Base-by-base conservation (phyloP, 2,329 filamentous ascomycete genomes). In the Ceratocystis variospora region DNA sequence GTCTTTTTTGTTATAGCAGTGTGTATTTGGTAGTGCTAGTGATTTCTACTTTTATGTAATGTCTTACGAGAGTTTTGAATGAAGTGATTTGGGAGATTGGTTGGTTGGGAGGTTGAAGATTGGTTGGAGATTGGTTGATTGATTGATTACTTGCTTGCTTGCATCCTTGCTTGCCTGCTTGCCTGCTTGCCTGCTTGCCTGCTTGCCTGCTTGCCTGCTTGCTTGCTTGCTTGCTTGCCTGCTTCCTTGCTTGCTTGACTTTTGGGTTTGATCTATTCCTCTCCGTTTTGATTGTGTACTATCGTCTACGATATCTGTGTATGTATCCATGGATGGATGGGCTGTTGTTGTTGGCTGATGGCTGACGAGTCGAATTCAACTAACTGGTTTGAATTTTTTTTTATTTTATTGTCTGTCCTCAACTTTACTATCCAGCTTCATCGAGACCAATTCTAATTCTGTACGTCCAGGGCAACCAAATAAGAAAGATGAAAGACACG, bases 21-120 rank as follows among this genome's bases (percentile, higher is more conserved):
- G 53, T 55, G 45, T 31, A 19, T 28, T 41, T 57, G 6, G 15
- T 41, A 33, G 44, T 57, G 6, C 19, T 41, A 33, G 44, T 25
- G 33, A 33, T 37, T 28, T 17, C 41, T 62, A 15, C 48, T 59
- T 62, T 55, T 25, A 45, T 66, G 45, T 66, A 10, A 37, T 61
- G 33, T 48, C 41, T 48, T 44, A n/a, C 62, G 41, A 12, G 25
- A 22, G 4, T 66, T 19, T 19, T 25, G 22, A 53, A 22, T 25
- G 25, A 25, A 22, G 48, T 53, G 8, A 22, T 15, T 17, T 53
- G 33, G 33, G 1, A 37, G 17, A 50, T 22, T 7, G 19, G 17
- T 6, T 22, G 5, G 2, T 25, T 25, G 2, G 22, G 22, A 22
- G 22, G 22, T 22, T 22, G 22, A 1, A 22, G 22, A 1, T 22